A percentile compares a stretch with the other conserved stretches of the same genome.
Evolutionary conservation across 768 basidiomycete genomes (phyloP).

Genomic region (Austroboletus festivus): DNA sequence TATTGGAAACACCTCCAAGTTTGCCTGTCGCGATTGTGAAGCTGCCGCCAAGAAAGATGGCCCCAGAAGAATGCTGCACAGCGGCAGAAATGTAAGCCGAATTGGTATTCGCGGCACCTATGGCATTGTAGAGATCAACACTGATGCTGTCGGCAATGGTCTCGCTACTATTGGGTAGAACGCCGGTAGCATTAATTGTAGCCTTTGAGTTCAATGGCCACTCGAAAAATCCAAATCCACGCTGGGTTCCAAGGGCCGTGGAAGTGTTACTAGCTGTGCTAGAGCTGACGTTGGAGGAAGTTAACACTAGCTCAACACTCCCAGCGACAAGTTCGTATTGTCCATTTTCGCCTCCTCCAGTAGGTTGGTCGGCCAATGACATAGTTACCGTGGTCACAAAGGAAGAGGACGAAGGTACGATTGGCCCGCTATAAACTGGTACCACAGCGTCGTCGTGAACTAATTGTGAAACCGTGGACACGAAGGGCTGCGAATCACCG

Average conservation of each 20-base stretch:
- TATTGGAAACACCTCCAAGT: slow-evolving; percentile 60
- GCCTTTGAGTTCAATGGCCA: slow-evolving; percentile 59
- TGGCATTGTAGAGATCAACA: slow-evolving; percentile 54
- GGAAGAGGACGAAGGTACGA: slow-evolving; percentile 67
- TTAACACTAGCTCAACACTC: slow-evolving; percentile 74
- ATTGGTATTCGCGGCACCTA: slow-evolving; percentile 46
- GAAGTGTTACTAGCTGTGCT: slow-evolving; percentile 28
- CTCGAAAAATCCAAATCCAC: slow-evolving; percentile 85
- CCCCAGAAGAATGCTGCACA: slow-evolving; percentile 62
- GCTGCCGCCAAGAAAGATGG: slow-evolving; percentile 71
- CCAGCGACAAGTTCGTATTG: slow-evolving; percentile 83
- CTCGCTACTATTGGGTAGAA: slow-evolving; percentile 64
- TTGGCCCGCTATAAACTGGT: slow-evolving; percentile 76
- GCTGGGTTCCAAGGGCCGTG: slow-evolving; percentile 35
- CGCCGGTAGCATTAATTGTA: slow-evolving; percentile 55
- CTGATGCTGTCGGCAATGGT: slow-evolving; percentile 66
- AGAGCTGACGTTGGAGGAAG: slow-evolving; percentile 49
- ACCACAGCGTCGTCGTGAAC: slow-evolving; percentile 58
- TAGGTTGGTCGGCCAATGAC: slow-evolving; percentile 63
- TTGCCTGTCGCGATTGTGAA: slow-evolving; percentile 61
- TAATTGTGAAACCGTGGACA: slow-evolving; percentile 72
- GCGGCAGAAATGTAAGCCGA: slow-evolving; percentile 48
- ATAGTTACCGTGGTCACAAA: slow-evolving; percentile 78
- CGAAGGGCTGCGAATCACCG: slow-evolving; percentile 56
- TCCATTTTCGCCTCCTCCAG: slow-evolving; percentile 60